A percentile compares a stretch with the other conserved stretches of the same genome.
These are phyloP conservation scores for Rutidosis leptorrhynchoides DNA, from an alignment of 129 eudicot genomes.

Conservation along the genomic window DNA sequence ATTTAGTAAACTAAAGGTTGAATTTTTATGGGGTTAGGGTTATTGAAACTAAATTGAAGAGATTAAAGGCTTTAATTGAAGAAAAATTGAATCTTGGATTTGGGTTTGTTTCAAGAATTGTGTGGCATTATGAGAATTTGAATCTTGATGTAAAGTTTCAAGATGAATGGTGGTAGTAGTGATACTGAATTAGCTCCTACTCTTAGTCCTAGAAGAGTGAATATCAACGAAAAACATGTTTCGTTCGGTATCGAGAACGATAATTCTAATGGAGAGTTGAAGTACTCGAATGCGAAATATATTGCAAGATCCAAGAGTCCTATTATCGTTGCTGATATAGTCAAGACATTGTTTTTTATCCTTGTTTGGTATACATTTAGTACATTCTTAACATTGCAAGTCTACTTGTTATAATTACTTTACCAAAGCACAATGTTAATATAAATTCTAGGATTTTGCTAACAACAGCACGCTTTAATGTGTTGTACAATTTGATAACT, in stretches of 20 bases:
- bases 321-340: conserved; percentile 58
- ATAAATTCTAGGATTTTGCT: too few relatives aligned
- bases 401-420: conserved; percentile 7
- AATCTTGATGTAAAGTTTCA: conserved; percentile 19
- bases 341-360: conserved; percentile 72
- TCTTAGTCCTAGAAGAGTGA: conserved; percentile 34
- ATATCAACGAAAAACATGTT: conserved; percentile 32
- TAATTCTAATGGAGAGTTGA: conserved; percentile 20
- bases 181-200: conserved; percentile 29
- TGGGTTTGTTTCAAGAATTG: conserved; percentile 32
- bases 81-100: conserved; percentile 24
- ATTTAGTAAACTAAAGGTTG: not conserved
- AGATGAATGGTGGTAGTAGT: conserved; percentile 42
- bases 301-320: conserved; percentile 27
- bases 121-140: conserved; percentile 18
- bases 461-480: too few relatives aligned
- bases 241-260: conserved; percentile 59
- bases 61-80: conserved; percentile 3
- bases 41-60: conserved; percentile 8
- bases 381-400: conserved; percentile 86
- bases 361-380: conserved; percentile 94
- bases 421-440: not conserved
- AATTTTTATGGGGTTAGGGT: not conserved
- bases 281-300: conserved; percentile 23
- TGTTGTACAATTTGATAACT: too few relatives aligned